A percentile compares a stretch with the other conserved stretches of the same genome.
phyloP scores from a whole-genome alignment of 1,284 basidiomycete genomes.

The Pterulicium gracile region DNA sequence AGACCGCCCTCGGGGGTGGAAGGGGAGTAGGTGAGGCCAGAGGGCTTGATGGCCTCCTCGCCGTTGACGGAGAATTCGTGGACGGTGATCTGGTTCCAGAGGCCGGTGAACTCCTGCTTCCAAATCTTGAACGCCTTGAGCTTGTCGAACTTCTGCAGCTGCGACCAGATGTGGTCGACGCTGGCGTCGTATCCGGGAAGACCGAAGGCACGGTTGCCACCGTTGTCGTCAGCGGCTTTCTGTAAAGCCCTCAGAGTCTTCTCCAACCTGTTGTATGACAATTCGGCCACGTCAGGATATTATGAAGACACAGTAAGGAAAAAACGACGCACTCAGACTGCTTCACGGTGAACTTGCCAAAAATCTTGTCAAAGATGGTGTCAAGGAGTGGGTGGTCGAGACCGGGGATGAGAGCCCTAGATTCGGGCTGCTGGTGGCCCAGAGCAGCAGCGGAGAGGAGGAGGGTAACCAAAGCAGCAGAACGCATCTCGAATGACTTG shows the following conservation, averaged over 20 bases:
- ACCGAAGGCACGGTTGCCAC: constrained; percentile 9
- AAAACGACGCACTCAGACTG: constrained; percentile 1
- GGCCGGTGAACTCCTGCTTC: constrained; percentile 5
- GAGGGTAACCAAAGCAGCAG: neutral
- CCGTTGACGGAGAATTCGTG: constrained; percentile 5
- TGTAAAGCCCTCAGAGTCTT: constrained; percentile 4
- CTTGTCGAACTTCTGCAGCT: constrained; percentile 5
- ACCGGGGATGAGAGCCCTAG: neutral
- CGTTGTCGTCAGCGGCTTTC: constrained; percentile 7
- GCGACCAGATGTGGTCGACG: constrained; percentile 5
- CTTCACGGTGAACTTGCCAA: neutral
- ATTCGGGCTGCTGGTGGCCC: neutral
- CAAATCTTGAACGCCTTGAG: constrained; percentile 5
- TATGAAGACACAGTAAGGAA: neutral
- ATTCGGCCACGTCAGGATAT: neutral
- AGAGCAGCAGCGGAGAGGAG: neutral
- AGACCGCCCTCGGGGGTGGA: constrained; percentile 9
- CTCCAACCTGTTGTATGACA: constrained; percentile 2
- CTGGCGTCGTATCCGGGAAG: constrained; percentile 6
- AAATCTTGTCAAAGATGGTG: neutral
- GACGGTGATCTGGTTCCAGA: constrained; percentile 4
- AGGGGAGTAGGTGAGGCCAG: constrained; percentile 7
- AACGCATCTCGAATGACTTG: neutral
- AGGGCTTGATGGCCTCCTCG: constrained; percentile 4
- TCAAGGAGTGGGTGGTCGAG: neutral